A percentile compares a stretch with the other conserved stretches of the same genome.
phyloP scores from a whole-genome alignment of 164 flowering plant species.

The Berberis thunbergii region DNA sequence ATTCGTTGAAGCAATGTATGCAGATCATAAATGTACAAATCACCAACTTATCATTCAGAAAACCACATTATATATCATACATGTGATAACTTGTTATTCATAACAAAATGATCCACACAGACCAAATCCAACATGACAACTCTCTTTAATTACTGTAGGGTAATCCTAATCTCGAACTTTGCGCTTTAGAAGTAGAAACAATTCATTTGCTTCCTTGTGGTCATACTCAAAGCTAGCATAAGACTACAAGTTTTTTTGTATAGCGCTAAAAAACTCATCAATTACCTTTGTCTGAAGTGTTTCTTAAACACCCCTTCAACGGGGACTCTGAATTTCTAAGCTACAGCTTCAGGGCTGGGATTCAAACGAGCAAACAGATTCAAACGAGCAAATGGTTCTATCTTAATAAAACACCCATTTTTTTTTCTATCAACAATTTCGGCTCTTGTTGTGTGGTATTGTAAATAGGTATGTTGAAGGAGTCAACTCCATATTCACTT shows the following conservation, averaged over 20 bases:
- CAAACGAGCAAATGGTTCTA: not conserved
- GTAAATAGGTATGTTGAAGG: conserved; percentile 21
- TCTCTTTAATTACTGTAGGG: no score
- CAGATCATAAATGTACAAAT: no score
- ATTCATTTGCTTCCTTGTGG: not conserved
- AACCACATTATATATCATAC: no score
- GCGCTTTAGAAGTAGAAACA: conserved; percentile 13
- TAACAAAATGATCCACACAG: no score
- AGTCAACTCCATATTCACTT: conserved; percentile 11
- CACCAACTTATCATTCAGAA: no score
- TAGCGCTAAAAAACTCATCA: conserved; percentile 19
- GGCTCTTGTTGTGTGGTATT: conserved; percentile 7
- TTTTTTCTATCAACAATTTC: not conserved
- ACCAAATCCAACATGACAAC: no score
- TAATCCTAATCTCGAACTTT: not conserved
- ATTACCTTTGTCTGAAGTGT: conserved; percentile 36
- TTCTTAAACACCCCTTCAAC: conserved; percentile 21
- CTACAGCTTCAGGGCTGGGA: no score
- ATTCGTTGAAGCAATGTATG: no score
- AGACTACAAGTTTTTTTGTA: not conserved
- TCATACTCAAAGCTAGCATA: not conserved
- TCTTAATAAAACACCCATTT: conserved; percentile 7
- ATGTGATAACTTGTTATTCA: no score
- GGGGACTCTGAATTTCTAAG: not conserved
- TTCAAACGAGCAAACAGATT: not conserved